Evolutionary conservation across 768 basidiomycete genomes (phyloP).

Genomic region (Trametes cingulata): DNA sequence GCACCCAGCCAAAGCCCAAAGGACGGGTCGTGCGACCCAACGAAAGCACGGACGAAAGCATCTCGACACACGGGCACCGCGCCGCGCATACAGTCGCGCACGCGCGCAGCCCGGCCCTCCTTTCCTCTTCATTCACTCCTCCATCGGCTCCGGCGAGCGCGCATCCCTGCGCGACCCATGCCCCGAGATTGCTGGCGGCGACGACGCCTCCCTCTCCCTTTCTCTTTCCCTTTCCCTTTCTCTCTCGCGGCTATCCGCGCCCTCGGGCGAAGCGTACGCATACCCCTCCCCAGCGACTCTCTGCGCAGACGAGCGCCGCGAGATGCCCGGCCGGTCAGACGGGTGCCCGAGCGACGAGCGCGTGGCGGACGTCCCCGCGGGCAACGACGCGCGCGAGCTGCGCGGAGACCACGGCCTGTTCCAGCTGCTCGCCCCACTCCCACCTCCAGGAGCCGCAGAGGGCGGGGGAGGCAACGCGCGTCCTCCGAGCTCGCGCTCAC

Average conservation of each 20-base stretch:
- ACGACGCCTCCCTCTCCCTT: conserved; percentile 8
- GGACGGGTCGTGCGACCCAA: background rate
- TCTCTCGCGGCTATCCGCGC: background rate
- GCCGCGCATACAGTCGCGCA: background rate
- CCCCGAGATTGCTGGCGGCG: background rate
- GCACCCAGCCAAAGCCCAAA: background rate
- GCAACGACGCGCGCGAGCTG: conserved; percentile 1
- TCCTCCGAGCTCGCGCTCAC: conserved; percentile 3
- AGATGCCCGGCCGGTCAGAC: conserved; percentile 4
- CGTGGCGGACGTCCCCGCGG: conserved; percentile 1
- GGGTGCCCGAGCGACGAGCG: conserved; percentile 12
- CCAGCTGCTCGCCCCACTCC: background rate
- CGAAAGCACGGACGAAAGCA: background rate
- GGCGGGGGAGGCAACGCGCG: conserved; percentile 15
- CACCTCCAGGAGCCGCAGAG: background rate
- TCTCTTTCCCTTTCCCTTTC: conserved; percentile 13
- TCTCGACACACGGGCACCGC: background rate
- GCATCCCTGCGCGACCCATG: conserved; percentile 12
- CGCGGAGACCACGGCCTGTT: conserved; percentile 8
- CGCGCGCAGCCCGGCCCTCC: too few relatives aligned
- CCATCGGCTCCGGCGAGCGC: conserved; percentile 20
- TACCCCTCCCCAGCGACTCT: conserved; percentile 6
- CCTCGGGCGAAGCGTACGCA: conserved; percentile 2
- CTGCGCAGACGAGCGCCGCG: conserved; percentile 14
- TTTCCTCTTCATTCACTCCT: conserved; percentile 2